Percentiles rank a stretch among this genome's conserved stretches.
phyloP scores from a whole-genome alignment of 768 basidiomycete genomes.

The Strobilomyces dryophilus region DNA sequence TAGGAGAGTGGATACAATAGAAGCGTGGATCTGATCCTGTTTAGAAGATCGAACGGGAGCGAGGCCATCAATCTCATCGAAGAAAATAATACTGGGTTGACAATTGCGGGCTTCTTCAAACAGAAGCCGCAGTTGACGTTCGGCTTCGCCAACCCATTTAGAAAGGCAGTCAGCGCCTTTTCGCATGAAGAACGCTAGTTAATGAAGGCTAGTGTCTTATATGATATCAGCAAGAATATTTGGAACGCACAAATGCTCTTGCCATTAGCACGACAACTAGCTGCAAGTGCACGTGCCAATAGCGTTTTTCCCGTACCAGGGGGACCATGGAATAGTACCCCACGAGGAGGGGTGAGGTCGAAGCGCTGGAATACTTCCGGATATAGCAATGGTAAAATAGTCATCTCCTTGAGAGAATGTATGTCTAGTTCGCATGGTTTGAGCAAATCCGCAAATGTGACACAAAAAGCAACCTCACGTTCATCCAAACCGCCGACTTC shows the following conservation, averaged over 20 bases:
- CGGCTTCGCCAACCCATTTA: conserved; percentile 99
- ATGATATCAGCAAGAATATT: background rate
- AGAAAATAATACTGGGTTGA: conserved; percentile 98
- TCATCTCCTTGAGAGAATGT: conserved; percentile 98
- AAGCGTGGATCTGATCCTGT: conserved; percentile 98
- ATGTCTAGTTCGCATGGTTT: conserved; percentile 56
- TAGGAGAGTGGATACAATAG: conserved; percentile 91
- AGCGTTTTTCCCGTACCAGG: conserved; percentile 99
- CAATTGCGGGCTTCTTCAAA: conserved; percentile 93
- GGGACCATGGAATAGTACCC: conserved; percentile 96
- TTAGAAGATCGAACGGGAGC: conserved; percentile 98
- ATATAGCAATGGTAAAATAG: conserved; percentile 88
- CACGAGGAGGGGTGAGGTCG: conserved; percentile 90
- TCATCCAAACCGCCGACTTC: conserved; percentile 95
- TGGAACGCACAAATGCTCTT: conserved; percentile 76
- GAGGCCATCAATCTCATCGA: conserved; percentile 98
- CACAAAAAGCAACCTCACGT: conserved; percentile 46
- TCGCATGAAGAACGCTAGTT: conserved; percentile 95
- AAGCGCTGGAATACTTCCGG: conserved; percentile 96
- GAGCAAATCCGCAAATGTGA: background rate
- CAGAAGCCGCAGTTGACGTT: conserved; percentile 87
- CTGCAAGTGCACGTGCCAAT: conserved; percentile 88
- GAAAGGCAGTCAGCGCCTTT: conserved; percentile 97
- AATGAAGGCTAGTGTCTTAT: background rate
- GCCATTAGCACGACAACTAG: conserved; percentile 83